Evolutionary conservation across 352 stramenopile species (phyloP).

Genomic region (Globisporangium paddicum): DNA sequence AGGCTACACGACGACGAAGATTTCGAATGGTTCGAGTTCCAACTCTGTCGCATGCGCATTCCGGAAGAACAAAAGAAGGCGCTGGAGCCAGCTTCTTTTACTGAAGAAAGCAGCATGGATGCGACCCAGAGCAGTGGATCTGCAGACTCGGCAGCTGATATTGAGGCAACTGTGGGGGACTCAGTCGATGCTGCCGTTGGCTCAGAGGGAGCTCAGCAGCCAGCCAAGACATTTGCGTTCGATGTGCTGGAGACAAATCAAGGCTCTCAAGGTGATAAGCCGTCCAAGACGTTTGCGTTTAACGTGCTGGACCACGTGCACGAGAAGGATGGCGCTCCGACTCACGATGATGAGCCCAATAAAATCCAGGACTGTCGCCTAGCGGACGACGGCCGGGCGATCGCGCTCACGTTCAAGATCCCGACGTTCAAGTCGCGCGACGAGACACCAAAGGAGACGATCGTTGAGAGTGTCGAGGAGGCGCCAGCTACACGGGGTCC

Average conservation of each 20-base stretch:
- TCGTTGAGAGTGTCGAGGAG: background rate
- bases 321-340: background rate
- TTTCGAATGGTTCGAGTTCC: slow-evolving; percentile 46
- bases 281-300: background rate
- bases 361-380: slow-evolving; percentile 8
- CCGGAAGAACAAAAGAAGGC: slow-evolving; percentile 21
- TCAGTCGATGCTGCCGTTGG: background rate
- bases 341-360: background rate
- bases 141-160: background rate
- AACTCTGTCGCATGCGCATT: slow-evolving; percentile 41
- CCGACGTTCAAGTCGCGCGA: slow-evolving; percentile 16
- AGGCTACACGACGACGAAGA: slow-evolving; percentile 50
- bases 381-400: slow-evolving; percentile 8
- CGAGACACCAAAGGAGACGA: slow-evolving; percentile 8
- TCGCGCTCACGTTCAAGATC: slow-evolving; percentile 14
- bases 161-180: slow-evolving; percentile 7
- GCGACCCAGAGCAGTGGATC: background rate
- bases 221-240: slow-evolving; percentile 16
- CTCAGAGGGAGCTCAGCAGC: background rate
- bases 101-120: background rate
- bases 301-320: background rate
- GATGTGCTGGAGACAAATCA: slow-evolving; percentile 16
- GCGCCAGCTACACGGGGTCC: background rate
- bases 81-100: background rate
- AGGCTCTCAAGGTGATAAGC: background rate